These are phyloP conservation scores for Pisolithus albus DNA, from an alignment of 768 basidiomycete genomes.

Conservation along the genomic window DNA sequence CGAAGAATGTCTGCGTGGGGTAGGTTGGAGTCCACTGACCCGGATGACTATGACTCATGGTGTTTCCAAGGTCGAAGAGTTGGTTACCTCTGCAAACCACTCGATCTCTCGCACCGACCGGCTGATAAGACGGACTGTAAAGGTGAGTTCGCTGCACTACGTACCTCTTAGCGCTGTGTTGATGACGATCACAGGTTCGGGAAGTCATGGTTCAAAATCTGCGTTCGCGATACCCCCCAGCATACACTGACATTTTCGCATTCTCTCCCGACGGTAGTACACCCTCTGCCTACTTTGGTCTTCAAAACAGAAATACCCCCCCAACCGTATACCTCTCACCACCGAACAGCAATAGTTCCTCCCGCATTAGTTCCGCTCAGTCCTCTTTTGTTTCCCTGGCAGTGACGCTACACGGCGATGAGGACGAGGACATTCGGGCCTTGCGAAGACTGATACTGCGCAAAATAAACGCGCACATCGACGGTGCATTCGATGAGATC, in stretches of 20 bases:
- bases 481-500: constrained; percentile 55
- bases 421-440: constrained; percentile 57
- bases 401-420: constrained; percentile 44
- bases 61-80: constrained; percentile 44
- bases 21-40: constrained; percentile 27
- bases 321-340: constrained; percentile 19
- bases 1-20: constrained; percentile 46
- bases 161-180: neutral
- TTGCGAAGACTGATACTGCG: constrained; percentile 58
- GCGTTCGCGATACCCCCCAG: constrained; percentile 23
- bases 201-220: constrained; percentile 40
- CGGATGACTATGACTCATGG: constrained; percentile 4
- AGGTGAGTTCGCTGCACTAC: constrained; percentile 31
- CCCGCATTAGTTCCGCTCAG: constrained; percentile 20
- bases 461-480: constrained; percentile 54
- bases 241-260: constrained; percentile 15
- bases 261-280: constrained; percentile 8
- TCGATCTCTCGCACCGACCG: constrained; percentile 54
- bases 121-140: constrained; percentile 48
- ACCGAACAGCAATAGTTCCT: constrained; percentile 9
- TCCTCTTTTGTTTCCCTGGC: constrained; percentile 41
- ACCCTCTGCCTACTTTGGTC: constrained; percentile 3
- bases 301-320: constrained; percentile 1
- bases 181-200: constrained; percentile 38
- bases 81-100: constrained; percentile 46